Base-by-base conservation (phyloP, 2,329 filamentous ascomycete species). In the Alternaria sp. region DNA sequence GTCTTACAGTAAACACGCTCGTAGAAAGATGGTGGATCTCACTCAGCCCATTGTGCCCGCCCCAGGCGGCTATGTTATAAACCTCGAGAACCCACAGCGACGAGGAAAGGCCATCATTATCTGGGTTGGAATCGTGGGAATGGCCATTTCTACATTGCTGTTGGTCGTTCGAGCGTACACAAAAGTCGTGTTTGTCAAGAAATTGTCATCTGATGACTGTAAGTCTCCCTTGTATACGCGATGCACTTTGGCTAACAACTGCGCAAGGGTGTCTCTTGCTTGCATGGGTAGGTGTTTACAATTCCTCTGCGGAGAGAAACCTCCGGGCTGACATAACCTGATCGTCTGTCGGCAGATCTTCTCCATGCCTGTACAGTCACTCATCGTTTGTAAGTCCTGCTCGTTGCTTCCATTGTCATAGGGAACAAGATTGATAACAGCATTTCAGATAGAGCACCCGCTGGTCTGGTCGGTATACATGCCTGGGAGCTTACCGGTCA, bases 191-290 rank as follows among this genome's bases (percentile, higher is more conserved):
- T 53, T 73, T 11, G 61, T 60, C 9, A 59, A 60, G 13, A 64
- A 56, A 4, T 40, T 74, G 24, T 56, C 63, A 13, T 36, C 67
- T 28, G 71, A 73, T 42, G 71, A 73, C 59, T 61, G 70, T 72
- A 48, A 17, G 68, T 49, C 17, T 5, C 36, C 3, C 28, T 34
- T 21, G 13, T 49, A 3, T n/a, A 49, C 40, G 40, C 24, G 2
- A 10, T 42, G 3, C 23, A 42, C 26, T 24, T 5, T 26, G 14
- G 4, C 24, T 42, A 42, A 42, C 40, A 9, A 24, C 40, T 42
- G 40, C 40, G 23, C 24, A 24, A 42, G 23, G 23, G 24, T 42
- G 23, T 4, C 23, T 42, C 6, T 14, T 42, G 23, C 40, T 42
- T 42, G 40, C 40, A 1, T 42, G 40, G 40, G 40, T 42, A 42